These are phyloP conservation scores for Beauveria australis DNA, from an alignment of 2,329 filamentous ascomycete genomes.

Conservation along the genomic window DNA sequence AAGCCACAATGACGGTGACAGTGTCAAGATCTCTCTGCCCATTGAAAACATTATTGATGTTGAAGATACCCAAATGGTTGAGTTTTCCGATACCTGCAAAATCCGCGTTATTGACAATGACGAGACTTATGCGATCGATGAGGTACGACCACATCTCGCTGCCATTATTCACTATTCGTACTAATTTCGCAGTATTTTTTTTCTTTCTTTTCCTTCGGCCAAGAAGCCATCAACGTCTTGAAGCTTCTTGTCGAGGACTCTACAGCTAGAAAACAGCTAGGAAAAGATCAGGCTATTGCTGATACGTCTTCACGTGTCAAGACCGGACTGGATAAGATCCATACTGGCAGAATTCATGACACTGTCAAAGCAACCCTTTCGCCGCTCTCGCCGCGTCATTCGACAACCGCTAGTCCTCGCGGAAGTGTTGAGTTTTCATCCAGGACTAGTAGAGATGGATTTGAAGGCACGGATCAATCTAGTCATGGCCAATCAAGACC, in stretches of 20 bases:
- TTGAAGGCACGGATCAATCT: constrained; percentile 37
- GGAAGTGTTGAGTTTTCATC: constrained; percentile 42
- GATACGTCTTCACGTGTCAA: constrained; percentile 18
- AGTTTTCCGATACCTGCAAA: constrained; percentile 90
- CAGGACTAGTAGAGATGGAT: constrained; percentile 46
- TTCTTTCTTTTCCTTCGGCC: constrained; percentile 82
- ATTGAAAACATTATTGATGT: constrained; percentile 86
- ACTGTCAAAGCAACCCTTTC: constrained; percentile 54
- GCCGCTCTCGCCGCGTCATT: constrained; percentile 37
- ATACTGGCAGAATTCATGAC: constrained; percentile 40
- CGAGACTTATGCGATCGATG: constrained; percentile 90
- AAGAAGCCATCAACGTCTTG: constrained; percentile 73
- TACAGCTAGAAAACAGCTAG: constrained; percentile 22
- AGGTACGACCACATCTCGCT: constrained; percentile 46
- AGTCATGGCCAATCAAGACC: constrained; percentile 39
- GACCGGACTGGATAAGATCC: constrained; percentile 22
- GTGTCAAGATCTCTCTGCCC: constrained; percentile 89
- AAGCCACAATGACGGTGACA: constrained; percentile 92
- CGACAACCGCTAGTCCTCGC: constrained; percentile 42
- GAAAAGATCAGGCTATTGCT: constrained; percentile 15
- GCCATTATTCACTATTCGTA: background rate
- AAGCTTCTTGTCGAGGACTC: constrained; percentile 63
- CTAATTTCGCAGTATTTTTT: constrained; percentile 68
- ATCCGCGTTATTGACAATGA: constrained; percentile 88
- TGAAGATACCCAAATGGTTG: constrained; percentile 82